These are phyloP conservation scores for Lactarius sp. DNA, from an alignment of 768 basidiomycete species.

Conservation along the genomic window DNA sequence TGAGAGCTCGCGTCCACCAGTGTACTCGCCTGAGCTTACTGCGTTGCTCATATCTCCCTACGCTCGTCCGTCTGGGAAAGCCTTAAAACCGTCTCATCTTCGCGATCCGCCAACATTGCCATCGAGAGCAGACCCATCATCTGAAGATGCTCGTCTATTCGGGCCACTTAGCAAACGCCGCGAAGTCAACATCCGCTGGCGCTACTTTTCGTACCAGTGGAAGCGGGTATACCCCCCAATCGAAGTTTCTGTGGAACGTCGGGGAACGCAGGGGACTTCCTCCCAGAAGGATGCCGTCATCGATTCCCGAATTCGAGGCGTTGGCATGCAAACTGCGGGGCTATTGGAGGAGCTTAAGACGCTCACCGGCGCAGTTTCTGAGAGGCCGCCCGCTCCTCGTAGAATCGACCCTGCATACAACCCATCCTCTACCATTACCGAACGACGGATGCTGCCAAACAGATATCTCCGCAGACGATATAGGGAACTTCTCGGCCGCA, in stretches of 20 bases:
- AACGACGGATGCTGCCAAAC: conserved; percentile 4
- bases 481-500: conserved; percentile 50
- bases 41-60: conserved; percentile 53
- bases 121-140: conserved; percentile 48
- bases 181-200: conserved; percentile 67
- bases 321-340: conserved; percentile 41
- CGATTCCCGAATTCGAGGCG: conserved; percentile 32
- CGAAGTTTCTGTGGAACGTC: conserved; percentile 36
- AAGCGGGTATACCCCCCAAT: conserved; percentile 58
- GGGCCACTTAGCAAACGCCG: conserved; percentile 70
- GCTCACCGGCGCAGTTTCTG: conserved; percentile 37
- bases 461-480: conserved; percentile 47
- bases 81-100: conserved; percentile 41
- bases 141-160: conserved; percentile 53
- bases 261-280: conserved; percentile 18
- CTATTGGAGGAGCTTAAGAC: conserved; percentile 44
- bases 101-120: conserved; percentile 52
- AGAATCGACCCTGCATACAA: conserved; percentile 9
- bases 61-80: conserved; percentile 42
- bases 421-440: not conserved
- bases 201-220: conserved; percentile 51
- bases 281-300: conserved; percentile 22
- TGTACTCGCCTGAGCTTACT: conserved; percentile 56
- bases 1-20: conserved; percentile 56
- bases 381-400: conserved; percentile 16